phyloP scores from a whole-genome alignment of 2,329 filamentous ascomycete species.

The Cadophora gregata region DNA sequence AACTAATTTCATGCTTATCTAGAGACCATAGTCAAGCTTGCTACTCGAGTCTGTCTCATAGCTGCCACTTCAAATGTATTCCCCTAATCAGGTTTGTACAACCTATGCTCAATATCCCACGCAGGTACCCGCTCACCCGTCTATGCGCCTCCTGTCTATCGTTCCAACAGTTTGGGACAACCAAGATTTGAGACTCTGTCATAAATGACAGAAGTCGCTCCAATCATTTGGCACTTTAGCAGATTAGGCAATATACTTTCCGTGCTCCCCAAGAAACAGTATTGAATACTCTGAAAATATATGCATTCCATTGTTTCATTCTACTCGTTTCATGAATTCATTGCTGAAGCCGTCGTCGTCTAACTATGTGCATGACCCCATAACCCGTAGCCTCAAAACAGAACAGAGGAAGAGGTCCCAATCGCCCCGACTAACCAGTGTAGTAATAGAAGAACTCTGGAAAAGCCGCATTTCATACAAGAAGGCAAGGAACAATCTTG shows the following conservation, averaged over 20 bases:
- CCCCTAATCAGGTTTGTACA: background rate
- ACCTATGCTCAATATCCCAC: background rate
- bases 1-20: too few species aligned
- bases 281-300: background rate
- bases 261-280: background rate
- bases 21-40: too few species aligned
- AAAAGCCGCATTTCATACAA: conserved; percentile 15
- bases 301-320: conserved; percentile 9
- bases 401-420: background rate
- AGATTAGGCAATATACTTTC: background rate
- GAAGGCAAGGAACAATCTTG: conserved; percentile 19
- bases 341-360: conserved; percentile 29
- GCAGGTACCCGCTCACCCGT: background rate
- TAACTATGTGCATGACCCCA: conserved; percentile 18
- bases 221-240: background rate
- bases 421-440: background rate
- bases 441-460: background rate
- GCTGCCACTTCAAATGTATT: too few species aligned
- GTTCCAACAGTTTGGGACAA: too few species aligned
- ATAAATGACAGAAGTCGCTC: too few species aligned
- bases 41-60: too few species aligned
- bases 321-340: conserved; percentile 23
- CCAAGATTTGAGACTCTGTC: too few species aligned
- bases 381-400: background rate
- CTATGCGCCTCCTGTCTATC: background rate